A percentile compares a stretch with the other conserved stretches of the same genome.
Evolutionary conservation across 208 protist species (phyloP).

Genomic region (Leishmania amazonensis): DNA sequence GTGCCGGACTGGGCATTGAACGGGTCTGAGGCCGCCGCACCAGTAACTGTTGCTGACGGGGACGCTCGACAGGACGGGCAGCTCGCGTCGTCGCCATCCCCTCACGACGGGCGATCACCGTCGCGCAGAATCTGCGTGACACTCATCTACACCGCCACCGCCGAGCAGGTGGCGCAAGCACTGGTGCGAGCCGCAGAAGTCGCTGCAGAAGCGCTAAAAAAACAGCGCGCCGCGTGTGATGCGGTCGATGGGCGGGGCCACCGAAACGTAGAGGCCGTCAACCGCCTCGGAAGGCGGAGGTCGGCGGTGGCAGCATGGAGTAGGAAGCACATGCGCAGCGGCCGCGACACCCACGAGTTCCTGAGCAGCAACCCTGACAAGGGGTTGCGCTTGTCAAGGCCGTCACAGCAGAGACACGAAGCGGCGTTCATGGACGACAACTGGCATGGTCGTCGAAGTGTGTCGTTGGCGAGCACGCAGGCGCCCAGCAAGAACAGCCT

Average conservation of each 20-base stretch:
- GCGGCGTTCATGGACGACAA: background rate
- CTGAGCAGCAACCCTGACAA: background rate
- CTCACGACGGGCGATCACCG: background rate
- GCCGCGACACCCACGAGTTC: background rate
- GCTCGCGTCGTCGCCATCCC: background rate
- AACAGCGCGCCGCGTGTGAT: background rate
- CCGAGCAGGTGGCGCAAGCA: constrained; percentile 26
- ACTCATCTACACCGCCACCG: constrained; percentile 32
- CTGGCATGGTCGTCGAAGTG: background rate
- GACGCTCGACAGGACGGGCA: background rate
- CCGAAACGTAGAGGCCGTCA: background rate
- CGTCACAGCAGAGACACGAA: no score
- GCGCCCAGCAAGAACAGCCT: constrained; percentile 16
- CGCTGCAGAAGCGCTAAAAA: background rate
- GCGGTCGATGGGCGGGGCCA: background rate
- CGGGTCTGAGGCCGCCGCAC: background rate
- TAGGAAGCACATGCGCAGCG: background rate
- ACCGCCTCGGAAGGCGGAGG: background rate
- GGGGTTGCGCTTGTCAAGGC: background rate
- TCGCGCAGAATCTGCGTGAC: constrained; percentile 18
- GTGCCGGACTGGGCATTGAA: constrained; percentile 20
- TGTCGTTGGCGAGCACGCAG: constrained; percentile 7
- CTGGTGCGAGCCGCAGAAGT: constrained; percentile 10
- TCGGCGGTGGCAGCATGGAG: background rate
- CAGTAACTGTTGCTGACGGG: background rate